Evolutionary conservation across 148 eudicot species (phyloP).

Genomic region (Diospyros kaki): DNA sequence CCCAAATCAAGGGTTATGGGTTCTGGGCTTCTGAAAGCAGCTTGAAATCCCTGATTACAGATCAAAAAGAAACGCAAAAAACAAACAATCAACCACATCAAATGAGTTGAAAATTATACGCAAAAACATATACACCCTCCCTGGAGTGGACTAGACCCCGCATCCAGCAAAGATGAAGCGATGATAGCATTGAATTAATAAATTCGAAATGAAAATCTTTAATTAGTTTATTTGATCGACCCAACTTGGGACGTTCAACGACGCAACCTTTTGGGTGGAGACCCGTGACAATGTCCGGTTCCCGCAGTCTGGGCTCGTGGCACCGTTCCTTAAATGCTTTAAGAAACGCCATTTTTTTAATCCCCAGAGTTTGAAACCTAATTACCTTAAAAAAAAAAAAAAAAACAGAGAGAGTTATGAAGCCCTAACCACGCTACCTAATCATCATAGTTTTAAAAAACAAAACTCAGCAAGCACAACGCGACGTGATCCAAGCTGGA

Average conservation of each 20-base stretch:
- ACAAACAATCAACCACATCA: not conserved
- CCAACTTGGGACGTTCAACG: not conserved
- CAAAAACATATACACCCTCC: not conserved
- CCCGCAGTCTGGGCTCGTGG: not conserved
- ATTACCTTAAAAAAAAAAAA: not conserved
- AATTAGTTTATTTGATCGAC: not conserved
- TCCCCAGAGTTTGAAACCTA: not conserved
- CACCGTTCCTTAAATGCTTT: not conserved
- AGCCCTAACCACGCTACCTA: not conserved
- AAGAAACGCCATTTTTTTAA: not conserved
- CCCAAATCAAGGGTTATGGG: not conserved
- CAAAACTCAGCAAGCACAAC: not conserved
- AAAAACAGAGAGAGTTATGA: not conserved
- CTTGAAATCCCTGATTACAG: not conserved
- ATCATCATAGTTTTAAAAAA: not conserved
- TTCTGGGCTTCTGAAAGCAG: not conserved
- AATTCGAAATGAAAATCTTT: too few species aligned
- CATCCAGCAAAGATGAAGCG: not conserved
- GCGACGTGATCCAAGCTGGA: not conserved
- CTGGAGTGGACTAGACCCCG: not conserved
- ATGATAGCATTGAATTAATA: not conserved
- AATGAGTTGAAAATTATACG: not conserved
- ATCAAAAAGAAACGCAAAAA: not conserved
- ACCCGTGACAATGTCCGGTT: not conserved
- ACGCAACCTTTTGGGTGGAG: not conserved